Conservation (phyloP, 805 yeast species). For the Yarrowia osloensis region DNA sequence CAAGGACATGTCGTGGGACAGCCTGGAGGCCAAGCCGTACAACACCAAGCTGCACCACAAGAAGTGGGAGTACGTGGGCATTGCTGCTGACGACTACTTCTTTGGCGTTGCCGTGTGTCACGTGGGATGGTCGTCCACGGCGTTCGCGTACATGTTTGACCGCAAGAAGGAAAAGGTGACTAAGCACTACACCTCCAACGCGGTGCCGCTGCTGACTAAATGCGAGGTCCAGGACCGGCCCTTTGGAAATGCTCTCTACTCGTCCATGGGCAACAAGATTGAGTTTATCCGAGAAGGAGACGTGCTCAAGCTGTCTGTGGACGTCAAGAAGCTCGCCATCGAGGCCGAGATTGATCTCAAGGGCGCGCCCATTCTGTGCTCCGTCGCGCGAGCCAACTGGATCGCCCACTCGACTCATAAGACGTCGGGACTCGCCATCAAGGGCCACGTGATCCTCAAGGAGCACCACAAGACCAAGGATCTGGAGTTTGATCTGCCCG, state of each 20-base stretch:
- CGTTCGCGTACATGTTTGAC: conserved; percentile 29
- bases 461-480: conserved; percentile 27
- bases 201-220: conserved; percentile 17
- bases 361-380: conserved; percentile 17
- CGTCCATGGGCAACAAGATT: conserved; percentile 10
- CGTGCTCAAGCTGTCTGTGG: background rate
- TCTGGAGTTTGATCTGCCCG: conserved; percentile 21
- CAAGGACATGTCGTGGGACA: conserved; percentile 14
- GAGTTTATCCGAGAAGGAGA: conserved; percentile 8
- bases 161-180: conserved; percentile 10
- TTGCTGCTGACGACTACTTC: conserved; percentile 6
- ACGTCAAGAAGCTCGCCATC: conserved; percentile 22
- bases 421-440: conserved; percentile 20
- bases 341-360: conserved; percentile 17
- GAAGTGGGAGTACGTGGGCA: conserved; percentile 23
- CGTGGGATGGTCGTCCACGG: conserved; percentile 28
- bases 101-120: conserved; percentile 16
- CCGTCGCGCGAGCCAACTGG: conserved; percentile 24
- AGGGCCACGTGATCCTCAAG: conserved; percentile 18
- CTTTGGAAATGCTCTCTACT: conserved; percentile 7
- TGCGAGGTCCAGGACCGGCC: conserved; percentile 9
- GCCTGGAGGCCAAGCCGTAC: conserved; percentile 27
- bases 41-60: conserved; percentile 26
- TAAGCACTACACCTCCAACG: conserved; percentile 8
- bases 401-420: conserved; percentile 27